A percentile compares a stretch with the other conserved stretches of the same genome.
Evolutionary conservation across 768 basidiomycete genomes (phyloP).

Genomic region (Lactarius sp.): DNA sequence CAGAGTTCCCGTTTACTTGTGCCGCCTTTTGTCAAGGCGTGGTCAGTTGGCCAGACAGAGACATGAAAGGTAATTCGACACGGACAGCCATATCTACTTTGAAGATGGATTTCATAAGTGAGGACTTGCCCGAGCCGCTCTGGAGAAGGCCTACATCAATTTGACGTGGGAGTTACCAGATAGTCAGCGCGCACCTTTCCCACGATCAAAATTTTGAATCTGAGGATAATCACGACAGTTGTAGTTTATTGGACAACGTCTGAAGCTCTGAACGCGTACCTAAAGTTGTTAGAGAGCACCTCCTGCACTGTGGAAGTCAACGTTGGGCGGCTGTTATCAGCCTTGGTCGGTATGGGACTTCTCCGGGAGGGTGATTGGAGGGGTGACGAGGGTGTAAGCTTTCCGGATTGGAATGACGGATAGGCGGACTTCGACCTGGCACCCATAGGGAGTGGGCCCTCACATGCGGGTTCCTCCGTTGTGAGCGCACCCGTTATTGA

Average conservation of each 20-base stretch:
- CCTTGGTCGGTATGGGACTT: too few species aligned
- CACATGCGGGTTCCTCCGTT: background rate
- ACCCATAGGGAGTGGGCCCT: background rate
- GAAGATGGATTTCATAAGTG: conserved; percentile 3
- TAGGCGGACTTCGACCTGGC: background rate
- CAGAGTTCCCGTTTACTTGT: background rate
- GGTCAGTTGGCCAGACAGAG: background rate
- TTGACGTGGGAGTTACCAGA: too few species aligned
- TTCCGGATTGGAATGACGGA: background rate
- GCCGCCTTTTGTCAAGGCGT: background rate
- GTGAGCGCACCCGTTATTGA: background rate
- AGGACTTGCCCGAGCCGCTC: conserved; percentile 14
- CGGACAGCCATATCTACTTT: conserved; percentile 13
- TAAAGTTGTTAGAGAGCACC: conserved; percentile 1
- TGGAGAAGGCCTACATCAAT: background rate
- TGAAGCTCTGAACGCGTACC: background rate
- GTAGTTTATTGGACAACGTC: background rate
- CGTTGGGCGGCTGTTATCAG: background rate
- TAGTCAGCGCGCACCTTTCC: conserved; percentile 4
- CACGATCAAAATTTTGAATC: conserved; percentile 15
- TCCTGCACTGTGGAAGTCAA: background rate
- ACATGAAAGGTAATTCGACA: background rate
- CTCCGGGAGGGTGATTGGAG: background rate
- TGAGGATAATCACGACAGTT: background rate
- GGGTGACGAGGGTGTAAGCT: background rate